Base-by-base conservation (phyloP, 2,329 filamentous ascomycete species). In the Sclerotinia borealis region DNA sequence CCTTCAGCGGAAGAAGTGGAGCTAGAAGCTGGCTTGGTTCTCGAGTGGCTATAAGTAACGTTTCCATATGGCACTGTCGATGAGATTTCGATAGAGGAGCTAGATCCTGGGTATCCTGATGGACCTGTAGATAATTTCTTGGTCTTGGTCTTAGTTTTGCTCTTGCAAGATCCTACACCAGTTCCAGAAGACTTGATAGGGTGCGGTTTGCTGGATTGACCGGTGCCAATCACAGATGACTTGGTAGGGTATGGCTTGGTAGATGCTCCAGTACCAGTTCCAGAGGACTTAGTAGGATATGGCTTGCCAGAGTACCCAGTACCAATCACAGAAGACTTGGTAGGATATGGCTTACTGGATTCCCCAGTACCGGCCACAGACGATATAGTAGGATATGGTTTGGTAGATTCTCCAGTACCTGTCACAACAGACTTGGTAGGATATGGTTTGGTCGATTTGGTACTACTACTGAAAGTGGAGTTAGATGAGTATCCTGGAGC, bases 111-210 rank as follows among this genome's bases (percentile, higher is more conserved):
- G 27, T 39, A 55, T 59, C 48, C 22, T 19, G 54, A 49, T 39
- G 51, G 29, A n/a, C 37, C 17, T n/a, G 29, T 4, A 13, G 50
- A 47, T 43, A 49, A 61, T 17, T 25, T 39, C 47, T 50, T 61
- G 9, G 58, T 51, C 34, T 61, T 64, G n/a, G 68, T 70, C 36
- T 61, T 61, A 1, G 29, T 52, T 39, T 17, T 37, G 17, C 34
- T 19, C 36, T 41, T 41, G 45, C 45, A 51, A 47, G 39, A 47
- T 15, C 34, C 34, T 13, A 47, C 29, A 27, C 58, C 36, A 5
- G 47, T 60, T 52, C 45, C 47, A 15, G 48, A 27, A 6, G 43
- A 25, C 22, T 49, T 49, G 47, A 27, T 49, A 27, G 47, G 1
- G 29, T 25, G 25, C n/a, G 47, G 15, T 27, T 9, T 49, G 22